Percentiles rank a stretch among this genome's conserved stretches.
phyloP scores from a whole-genome alignment of 106 monocot genomes.

The Allium fistulosum region DNA sequence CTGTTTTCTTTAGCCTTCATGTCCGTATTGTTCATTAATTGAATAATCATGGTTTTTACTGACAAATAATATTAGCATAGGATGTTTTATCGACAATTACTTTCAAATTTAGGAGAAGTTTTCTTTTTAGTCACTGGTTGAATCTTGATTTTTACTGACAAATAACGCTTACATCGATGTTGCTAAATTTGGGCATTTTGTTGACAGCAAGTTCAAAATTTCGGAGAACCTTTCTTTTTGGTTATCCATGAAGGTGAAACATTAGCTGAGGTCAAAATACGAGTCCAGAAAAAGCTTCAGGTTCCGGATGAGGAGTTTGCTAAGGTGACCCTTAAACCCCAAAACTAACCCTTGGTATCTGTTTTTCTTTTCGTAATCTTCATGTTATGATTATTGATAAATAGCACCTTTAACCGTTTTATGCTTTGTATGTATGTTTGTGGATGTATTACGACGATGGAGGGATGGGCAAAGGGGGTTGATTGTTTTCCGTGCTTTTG shows the following conservation, averaged over 20 bases:
- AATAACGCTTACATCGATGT: too few relatives aligned
- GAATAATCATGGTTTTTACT: too few relatives aligned
- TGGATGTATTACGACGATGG: not conserved
- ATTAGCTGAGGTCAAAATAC: conserved; percentile 50
- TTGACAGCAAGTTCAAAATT: conserved; percentile 61
- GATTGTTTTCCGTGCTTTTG: not conserved
- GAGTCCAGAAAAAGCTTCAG: conserved; percentile 71
- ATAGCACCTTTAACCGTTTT: not conserved
- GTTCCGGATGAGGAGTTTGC: conserved; percentile 76
- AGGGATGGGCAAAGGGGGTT: too few relatives aligned
- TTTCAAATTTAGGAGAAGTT: not conserved
- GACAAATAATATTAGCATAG: not conserved
- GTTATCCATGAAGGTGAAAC: conserved; percentile 77
- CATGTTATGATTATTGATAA: not conserved
- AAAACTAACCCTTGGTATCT: not conserved
- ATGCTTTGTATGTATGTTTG: not conserved
- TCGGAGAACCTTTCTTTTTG: conserved; percentile 80
- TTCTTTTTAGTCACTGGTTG: not conserved
- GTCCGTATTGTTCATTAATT: too few relatives aligned
- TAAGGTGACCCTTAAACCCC: conserved; percentile 35
- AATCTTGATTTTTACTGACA: not conserved
- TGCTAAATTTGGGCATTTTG: conserved; percentile 3
- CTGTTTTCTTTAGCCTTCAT: too few relatives aligned
- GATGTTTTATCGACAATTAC: not conserved
- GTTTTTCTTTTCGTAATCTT: not conserved